These are phyloP conservation scores for Aspergillus sparsus DNA, from an alignment of 495 filamentous ascomycete species.

Conservation along the genomic window DNA sequence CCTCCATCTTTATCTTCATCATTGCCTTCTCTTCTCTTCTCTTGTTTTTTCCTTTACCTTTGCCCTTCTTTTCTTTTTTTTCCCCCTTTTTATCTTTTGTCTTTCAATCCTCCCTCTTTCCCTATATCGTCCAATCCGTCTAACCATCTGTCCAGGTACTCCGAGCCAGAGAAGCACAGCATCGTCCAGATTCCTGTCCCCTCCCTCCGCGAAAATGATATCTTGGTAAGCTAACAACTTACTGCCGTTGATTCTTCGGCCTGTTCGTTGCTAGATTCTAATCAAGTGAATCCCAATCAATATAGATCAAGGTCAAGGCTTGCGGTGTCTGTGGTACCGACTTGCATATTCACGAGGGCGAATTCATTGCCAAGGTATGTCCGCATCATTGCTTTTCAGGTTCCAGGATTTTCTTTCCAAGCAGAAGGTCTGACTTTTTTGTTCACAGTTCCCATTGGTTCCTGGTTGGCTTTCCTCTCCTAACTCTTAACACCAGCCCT, in stretches of 20 bases:
- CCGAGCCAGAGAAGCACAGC: conserved; percentile 59
- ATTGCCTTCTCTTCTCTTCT: background rate
- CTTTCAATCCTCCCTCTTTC: too few species aligned
- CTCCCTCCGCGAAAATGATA: conserved; percentile 58
- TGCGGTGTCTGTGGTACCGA: conserved; percentile 72
- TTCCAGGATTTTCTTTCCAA: background rate
- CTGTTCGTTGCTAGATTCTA: background rate
- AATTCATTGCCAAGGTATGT: conserved; percentile 59
- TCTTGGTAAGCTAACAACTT: conserved; percentile 44
- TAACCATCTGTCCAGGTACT: conserved; percentile 49
- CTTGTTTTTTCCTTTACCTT: background rate
- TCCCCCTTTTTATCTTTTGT: too few species aligned
- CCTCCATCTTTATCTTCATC: background rate
- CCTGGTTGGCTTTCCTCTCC: conserved; percentile 35
- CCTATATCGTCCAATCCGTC: background rate
- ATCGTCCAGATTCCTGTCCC: conserved; percentile 64
- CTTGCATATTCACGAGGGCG: conserved; percentile 65
- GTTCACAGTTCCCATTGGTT: conserved; percentile 54
- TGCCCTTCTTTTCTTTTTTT: too few species aligned
- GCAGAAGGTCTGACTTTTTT: background rate
- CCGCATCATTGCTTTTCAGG: background rate
- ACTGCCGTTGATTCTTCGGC: too few species aligned
- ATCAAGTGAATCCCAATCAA: background rate
- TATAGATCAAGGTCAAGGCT: conserved; percentile 57
- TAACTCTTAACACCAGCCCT: background rate